Conservation (phyloP, 2,329 filamentous ascomycete genomes). For the Grosmannia penicillata region DNA sequence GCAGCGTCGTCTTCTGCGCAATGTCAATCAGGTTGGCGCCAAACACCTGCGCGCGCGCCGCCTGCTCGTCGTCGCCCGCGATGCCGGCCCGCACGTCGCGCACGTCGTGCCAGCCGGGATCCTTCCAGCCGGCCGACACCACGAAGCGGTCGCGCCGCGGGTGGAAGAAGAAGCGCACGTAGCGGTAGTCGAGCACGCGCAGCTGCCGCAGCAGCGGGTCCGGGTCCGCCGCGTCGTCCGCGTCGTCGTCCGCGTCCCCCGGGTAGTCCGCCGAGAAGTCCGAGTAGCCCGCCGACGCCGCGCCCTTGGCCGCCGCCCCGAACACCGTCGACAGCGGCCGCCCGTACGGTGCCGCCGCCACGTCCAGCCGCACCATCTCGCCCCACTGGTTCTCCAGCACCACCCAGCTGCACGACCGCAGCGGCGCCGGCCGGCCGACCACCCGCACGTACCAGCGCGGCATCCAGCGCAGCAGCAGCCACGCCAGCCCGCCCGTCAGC, state of each 20-base stretch:
- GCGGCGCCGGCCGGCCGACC: conserved; percentile 50
- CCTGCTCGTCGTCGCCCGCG: conserved; percentile 79
- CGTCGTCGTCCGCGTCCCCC: background rate
- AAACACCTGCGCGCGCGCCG: conserved; percentile 71
- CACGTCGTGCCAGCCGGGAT: conserved; percentile 74
- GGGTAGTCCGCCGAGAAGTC: background rate
- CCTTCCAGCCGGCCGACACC: conserved; percentile 82
- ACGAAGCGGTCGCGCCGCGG: conserved; percentile 80
- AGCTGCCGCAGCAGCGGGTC: conserved; percentile 66
- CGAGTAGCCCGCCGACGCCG: conserved; percentile 34
- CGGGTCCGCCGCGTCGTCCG: conserved; percentile 32
- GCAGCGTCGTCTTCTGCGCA: conserved; percentile 68
- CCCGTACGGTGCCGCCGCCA: conserved; percentile 40
- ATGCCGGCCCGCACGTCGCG: conserved; percentile 63
- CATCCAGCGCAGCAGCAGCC: conserved; percentile 77
- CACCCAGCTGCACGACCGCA: conserved; percentile 75
- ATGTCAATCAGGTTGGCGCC: conserved; percentile 86
- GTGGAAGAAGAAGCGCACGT: conserved; percentile 86
- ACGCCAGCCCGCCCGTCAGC: conserved; percentile 61
- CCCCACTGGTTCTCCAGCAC: conserved; percentile 96
- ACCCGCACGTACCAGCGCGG: conserved; percentile 73
- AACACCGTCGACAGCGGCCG: conserved; percentile 49
- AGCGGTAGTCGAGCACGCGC: conserved; percentile 76
- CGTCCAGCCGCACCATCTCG: conserved; percentile 65
- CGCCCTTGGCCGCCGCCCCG: conserved; percentile 47